Evolutionary conservation across 768 basidiomycete genomes (phyloP), one percentile per base, ranked within the genome.

Genomic region (Crassisporium funariophilum): DNA sequence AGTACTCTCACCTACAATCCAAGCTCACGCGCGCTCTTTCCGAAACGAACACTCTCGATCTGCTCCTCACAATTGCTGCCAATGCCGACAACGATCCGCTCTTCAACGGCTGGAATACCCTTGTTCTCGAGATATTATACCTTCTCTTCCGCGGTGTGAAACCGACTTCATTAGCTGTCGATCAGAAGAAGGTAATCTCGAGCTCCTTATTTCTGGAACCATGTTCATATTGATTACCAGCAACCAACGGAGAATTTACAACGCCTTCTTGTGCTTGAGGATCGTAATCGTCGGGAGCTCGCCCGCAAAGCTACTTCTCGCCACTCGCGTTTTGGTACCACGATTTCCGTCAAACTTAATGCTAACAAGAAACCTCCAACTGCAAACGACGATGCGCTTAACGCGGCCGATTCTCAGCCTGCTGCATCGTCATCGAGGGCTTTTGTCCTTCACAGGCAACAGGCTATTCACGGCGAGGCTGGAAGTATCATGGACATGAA

Each of bases 241-340:
- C 85, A 86, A 83, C 73, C 86, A 39, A 67, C 75, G 16, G 77
- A 82, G 46, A 81, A 78, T 29, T 74, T 99, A 2, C 79, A 84
- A 7, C 81, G 82, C 33, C 80, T 98, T 41, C 79, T 99, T 12
- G 85, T 83, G 3, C 69, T 76, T 24, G 97, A 99, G 69, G 82
- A 82, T 50, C 79, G 77, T 46, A 74, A 73, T 33, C 85, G 83
- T 49, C 74, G 76, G 24, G 74, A 81, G 44, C 62, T 78, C 19
- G 74, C 80, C 0, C 76, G 81, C 38, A 70, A 70, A 27, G 68
- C 75, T 13, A 69, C 84, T 41, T 89, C 92, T 16, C 81, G 97
- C 23, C 97, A 99, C 69, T 92, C 93, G 19, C 84, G 95, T 38
- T 99, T 99, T 66, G 97, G 97, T 1, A 98, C 97, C 2, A 98